Percentiles rank a stretch among this genome's conserved stretches.
These are phyloP conservation scores for Mortierella sp. DNA, from an alignment of 371 early-diverging fungal species.

Conservation along the genomic window DNA sequence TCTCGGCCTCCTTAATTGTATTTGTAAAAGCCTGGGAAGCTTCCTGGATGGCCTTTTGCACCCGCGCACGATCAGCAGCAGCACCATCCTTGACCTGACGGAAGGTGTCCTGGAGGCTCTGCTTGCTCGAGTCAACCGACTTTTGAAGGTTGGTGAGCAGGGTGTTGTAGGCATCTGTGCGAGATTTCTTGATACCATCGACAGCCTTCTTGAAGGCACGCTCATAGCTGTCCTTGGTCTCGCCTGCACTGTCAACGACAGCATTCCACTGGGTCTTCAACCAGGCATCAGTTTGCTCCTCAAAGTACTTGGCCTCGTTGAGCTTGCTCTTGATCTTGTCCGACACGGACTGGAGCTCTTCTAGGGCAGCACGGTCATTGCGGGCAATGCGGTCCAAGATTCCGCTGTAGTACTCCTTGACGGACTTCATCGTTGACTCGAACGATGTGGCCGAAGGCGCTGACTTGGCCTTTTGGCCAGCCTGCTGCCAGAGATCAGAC, in stretches of 20 bases:
- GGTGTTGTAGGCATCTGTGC: conserved; percentile 19
- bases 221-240: conserved; percentile 25
- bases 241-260: conserved; percentile 28
- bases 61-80: conserved; percentile 1
- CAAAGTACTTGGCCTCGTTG: conserved; percentile 32
- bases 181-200: conserved; percentile 16
- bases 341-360: conserved; percentile 18
- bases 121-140: conserved; percentile 13
- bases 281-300: conserved; percentile 38
- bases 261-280: conserved; percentile 34
- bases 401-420: conserved; percentile 19
- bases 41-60: conserved; percentile 21
- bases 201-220: conserved; percentile 28
- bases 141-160: conserved; percentile 21
- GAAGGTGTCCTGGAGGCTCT: conserved; percentile 16
- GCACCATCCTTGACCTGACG: conserved; percentile 19
- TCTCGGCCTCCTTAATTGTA: conserved; percentile 20
- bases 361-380: conserved; percentile 16
- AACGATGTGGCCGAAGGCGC: conserved; percentile 26
- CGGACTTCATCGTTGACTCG: conserved; percentile 19
- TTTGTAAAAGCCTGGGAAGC: conserved; percentile 17
- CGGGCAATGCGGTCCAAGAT: conserved; percentile 18
- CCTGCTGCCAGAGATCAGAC: conserved; percentile 16
- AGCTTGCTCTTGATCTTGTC: conserved; percentile 26
- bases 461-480: conserved; percentile 20